A percentile compares a stretch with the other conserved stretches of the same genome.
Conservation (phyloP, 2,329 filamentous ascomycete species). For the Botrytis elliptica region DNA sequence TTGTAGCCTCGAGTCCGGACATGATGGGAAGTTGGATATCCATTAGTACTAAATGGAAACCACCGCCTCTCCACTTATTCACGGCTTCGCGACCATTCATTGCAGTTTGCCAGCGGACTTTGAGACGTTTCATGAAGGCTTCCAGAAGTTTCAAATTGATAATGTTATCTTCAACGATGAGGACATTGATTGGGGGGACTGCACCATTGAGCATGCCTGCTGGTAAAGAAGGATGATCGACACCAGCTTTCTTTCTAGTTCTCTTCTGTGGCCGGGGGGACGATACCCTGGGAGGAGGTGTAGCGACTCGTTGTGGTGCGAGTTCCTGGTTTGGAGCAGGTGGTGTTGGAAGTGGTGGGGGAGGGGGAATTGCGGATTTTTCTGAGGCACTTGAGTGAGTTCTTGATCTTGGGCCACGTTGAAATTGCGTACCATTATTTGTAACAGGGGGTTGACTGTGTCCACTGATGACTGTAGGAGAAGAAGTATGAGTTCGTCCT, state of each 20-base stretch:
- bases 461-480: slow-evolving; percentile 64
- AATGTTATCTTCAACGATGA: slow-evolving; percentile 98
- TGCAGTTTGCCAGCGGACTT: slow-evolving; percentile 95
- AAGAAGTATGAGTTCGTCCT: slow-evolving; percentile 73
- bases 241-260: slow-evolving; percentile 52
- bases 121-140: slow-evolving; percentile 92
- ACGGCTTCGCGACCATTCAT: slow-evolving; percentile 94
- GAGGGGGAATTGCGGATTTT: slow-evolving; percentile 42
- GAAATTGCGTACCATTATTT: slow-evolving; percentile 37
- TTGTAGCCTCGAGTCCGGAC: slow-evolving; percentile 91
- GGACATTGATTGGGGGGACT: slow-evolving; percentile 92
- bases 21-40: slow-evolving; percentile 97
- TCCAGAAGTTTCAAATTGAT: slow-evolving; percentile 94
- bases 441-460: slow-evolving; percentile 26
- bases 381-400: slow-evolving; percentile 45
- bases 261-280: slow-evolving; percentile 46
- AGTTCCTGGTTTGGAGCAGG: slow-evolving; percentile 53
- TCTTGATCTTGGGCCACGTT: slow-evolving; percentile 48
- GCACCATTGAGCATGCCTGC: slow-evolving; percentile 72
- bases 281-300: slow-evolving; percentile 49
- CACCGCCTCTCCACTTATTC: slow-evolving; percentile 85
- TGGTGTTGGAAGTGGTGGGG: slow-evolving; percentile 52
- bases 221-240: slow-evolving; percentile 49
- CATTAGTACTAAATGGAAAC: slow-evolving; percentile 96
- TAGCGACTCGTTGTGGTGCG: slow-evolving; percentile 40